A percentile compares a stretch with the other conserved stretches of the same genome.
These are phyloP conservation scores for Amaranthus palmeri DNA, from an alignment of 148 eudicot genomes.

Conservation along the genomic window DNA sequence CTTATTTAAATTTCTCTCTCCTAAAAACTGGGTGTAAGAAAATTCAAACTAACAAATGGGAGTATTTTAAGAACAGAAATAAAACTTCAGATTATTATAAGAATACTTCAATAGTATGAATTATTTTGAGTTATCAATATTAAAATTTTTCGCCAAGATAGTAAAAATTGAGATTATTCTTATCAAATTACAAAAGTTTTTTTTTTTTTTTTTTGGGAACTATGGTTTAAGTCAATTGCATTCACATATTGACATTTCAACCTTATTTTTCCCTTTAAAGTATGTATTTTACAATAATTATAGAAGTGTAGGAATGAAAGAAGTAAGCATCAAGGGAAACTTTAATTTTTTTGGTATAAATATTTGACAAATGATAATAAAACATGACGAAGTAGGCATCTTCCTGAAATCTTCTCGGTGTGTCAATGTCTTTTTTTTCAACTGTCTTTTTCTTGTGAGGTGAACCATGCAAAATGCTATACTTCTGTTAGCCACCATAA, in stretches of 20 bases:
- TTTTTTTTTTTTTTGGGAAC: neutral
- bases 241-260: slow-evolving; percentile 1
- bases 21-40: too few species aligned
- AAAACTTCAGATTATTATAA: too few species aligned
- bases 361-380: slow-evolving; percentile 1
- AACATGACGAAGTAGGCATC: slow-evolving; percentile 12
- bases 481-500: too few species aligned
- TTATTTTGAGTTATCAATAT: too few species aligned
- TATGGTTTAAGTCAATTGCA: slow-evolving; percentile 3
- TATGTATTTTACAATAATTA: neutral
- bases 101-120: too few species aligned
- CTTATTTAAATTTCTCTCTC: too few species aligned
- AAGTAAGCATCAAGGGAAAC: slow-evolving; percentile 13
- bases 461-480: slow-evolving; percentile 12
- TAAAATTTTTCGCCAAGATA: too few species aligned
- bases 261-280: neutral
- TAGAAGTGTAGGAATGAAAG: slow-evolving; percentile 16
- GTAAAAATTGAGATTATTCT: too few species aligned
- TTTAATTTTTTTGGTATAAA: slow-evolving; percentile 1
- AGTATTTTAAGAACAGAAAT: too few species aligned
- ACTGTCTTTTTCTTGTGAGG: slow-evolving; percentile 10
- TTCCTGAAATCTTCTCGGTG: neutral
- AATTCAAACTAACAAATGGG: too few species aligned
- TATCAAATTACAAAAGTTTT: neutral
- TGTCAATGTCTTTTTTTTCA: neutral